Percentiles rank a stretch among this genome's conserved stretches.
These are phyloP conservation scores for Vachellia collinsii DNA, from an alignment of 306 rosid genomes.

Conservation along the genomic window DNA sequence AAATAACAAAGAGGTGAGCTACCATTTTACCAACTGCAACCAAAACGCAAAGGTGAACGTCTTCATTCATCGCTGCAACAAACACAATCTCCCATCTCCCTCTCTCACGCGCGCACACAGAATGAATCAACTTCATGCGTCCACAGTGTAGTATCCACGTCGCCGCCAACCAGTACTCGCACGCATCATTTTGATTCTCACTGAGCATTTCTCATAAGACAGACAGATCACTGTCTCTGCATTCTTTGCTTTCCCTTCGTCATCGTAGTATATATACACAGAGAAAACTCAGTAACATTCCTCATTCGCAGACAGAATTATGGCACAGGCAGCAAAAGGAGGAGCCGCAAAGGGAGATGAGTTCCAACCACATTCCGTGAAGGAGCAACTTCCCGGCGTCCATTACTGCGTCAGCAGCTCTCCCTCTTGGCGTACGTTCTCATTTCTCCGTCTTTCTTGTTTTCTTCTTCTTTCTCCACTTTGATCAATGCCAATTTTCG, in stretches of 20 bases:
- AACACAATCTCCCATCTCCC: not conserved
- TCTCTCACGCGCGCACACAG: not conserved
- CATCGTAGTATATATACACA: not conserved
- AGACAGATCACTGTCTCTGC: not conserved
- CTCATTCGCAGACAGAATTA: not conserved
- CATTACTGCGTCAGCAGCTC: conserved; percentile 74
- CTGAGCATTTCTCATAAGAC: not conserved
- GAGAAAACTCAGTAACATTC: not conserved
- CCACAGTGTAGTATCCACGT: conserved; percentile 35
- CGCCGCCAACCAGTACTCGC: conserved; percentile 26
- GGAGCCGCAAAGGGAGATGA: conserved; percentile 52
- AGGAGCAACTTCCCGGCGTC: conserved; percentile 85
- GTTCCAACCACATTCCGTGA: conserved; percentile 72
- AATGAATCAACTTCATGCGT: not conserved
- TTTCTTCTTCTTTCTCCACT: not conserved
- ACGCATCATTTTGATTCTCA: not conserved
- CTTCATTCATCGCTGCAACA: not conserved
- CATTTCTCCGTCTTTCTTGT: not conserved
- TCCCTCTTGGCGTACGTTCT: conserved; percentile 90
- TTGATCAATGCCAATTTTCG: conserved; percentile 6
- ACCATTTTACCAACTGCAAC: conserved; percentile 42
- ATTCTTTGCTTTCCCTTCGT: not conserved
- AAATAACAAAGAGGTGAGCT: conserved; percentile 19
- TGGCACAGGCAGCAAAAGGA: conserved; percentile 20
- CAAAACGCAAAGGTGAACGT: conserved; percentile 25